A percentile compares a stretch with the other conserved stretches of the same genome.
Evolutionary conservation across 2,329 filamentous ascomycete genomes (phyloP).

Genomic region (Alternaria alternata): DNA sequence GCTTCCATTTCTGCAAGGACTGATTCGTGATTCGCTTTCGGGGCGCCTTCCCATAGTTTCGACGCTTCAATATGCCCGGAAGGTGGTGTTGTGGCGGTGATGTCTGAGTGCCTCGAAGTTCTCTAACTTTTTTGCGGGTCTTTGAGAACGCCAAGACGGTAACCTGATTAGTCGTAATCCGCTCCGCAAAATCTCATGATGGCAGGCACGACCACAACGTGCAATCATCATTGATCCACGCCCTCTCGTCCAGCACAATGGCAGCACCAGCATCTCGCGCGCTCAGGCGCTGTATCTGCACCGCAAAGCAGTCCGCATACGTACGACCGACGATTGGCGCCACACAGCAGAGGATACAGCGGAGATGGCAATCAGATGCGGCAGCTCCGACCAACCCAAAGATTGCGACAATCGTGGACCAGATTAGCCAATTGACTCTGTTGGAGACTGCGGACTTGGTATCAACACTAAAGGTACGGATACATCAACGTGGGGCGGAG

Average conservation of each 20-base stretch:
- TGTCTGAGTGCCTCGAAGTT: conserved; percentile 21
- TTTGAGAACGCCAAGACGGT: conserved; percentile 32
- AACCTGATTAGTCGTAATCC: conserved; percentile 31
- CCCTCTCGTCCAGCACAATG: conserved; percentile 46
- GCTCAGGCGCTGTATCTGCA: conserved; percentile 56
- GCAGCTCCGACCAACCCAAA: conserved; percentile 77
- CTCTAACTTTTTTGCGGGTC: conserved; percentile 39
- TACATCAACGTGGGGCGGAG: not conserved
- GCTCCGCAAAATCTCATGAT: conserved; percentile 42
- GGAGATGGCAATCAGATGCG: conserved; percentile 87
- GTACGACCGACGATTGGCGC: conserved; percentile 44
- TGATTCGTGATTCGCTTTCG: conserved; percentile 20
- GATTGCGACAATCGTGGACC: conserved; percentile 93
- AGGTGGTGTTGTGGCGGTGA: conserved; percentile 27
- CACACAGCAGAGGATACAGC: conserved; percentile 55
- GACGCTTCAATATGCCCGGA: conserved; percentile 36
- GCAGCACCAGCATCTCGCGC: conserved; percentile 55
- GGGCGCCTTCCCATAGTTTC: conserved; percentile 49
- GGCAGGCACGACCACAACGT: conserved; percentile 27
- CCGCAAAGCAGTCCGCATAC: conserved; percentile 33
- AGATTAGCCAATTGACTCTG: conserved; percentile 97
- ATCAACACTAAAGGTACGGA: conserved; percentile 84
- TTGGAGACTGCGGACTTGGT: conserved; percentile 98
- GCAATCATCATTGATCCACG: conserved; percentile 27
- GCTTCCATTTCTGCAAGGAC: conserved; percentile 28